Evolutionary conservation across 495 filamentous ascomycete genomes (phyloP), one percentile per base, ranked within the genome.

Genomic region (Daldinia vernicosa): DNA sequence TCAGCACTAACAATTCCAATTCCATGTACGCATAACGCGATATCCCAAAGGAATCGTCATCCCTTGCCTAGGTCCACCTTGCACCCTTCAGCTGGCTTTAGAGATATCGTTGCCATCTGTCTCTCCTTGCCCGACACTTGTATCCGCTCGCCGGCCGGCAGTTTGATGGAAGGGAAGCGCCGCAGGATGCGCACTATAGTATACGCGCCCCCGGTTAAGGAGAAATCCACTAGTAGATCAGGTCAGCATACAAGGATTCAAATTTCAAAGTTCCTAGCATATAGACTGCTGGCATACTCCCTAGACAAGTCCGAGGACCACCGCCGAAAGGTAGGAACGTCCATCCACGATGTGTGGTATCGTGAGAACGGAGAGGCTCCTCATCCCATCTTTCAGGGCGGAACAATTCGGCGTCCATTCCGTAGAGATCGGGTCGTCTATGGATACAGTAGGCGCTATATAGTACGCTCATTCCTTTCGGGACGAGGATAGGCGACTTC

Each of bases 301-400:
- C 43, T 24, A 47, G 9, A 35, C 53, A 67, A 26, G 59, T 63
- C 15, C 64, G 47, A 0, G 69, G 64, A 0, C 69, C 69, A 15
- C 64, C 69, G 1, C 69, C 64, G 28, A 72, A 72, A 32, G 69
- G 64, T 11, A 68, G 28, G 30, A 60, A 72, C 26, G 37, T 69
- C 65, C 66, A 73, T 3, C 66, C 70, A 7, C 60, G 64, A 11
- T 64, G 59, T 11, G 50, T 62, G 8, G 17, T 47, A 12, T 47
- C 17, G 8, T 19, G 43, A 47, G 43, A 47, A 24, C 43, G 7
- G 43, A 47, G 43, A 19, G 43, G 43, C 24, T 47, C 19, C 63
- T 86, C 85, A 0, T 85, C 73, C 85, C 87, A 88, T 15, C 87
- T 74, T 69, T 88, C 86, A 0, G 87, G 87, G 6, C 79, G 80